These are phyloP conservation scores for Rosa rugosa DNA, from an alignment of 306 rosid genomes.

Conservation along the genomic window DNA sequence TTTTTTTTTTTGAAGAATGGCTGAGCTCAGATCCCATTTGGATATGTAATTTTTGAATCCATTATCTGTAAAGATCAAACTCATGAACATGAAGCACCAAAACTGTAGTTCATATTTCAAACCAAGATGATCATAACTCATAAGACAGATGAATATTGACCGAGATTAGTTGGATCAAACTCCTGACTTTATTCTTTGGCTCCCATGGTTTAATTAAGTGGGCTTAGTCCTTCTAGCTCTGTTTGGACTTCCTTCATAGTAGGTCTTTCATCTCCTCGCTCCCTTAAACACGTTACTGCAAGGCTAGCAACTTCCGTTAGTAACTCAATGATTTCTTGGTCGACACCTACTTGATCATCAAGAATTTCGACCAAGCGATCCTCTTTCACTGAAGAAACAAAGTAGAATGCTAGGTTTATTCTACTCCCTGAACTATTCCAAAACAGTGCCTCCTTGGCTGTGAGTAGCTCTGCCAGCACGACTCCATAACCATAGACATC, in stretches of 20 bases:
- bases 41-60: conserved; percentile 2
- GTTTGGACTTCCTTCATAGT: neutral
- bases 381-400: neutral
- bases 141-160: neutral
- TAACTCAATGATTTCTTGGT: neutral
- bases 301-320: neutral
- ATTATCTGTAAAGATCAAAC: conserved; percentile 11
- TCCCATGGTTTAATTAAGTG: neutral
- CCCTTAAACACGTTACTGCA: neutral
- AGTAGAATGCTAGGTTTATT: no score
- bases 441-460: no score
- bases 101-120: neutral
- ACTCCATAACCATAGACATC: no score
- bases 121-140: neutral
- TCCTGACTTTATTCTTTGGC: neutral
- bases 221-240: neutral
- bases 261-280: neutral
- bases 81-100: neutral
- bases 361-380: neutral
- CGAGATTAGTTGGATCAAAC: neutral
- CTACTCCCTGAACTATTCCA: no score
- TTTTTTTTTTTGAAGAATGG: neutral
- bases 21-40: neutral
- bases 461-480: no score
- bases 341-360: neutral